Percentiles rank a stretch among this genome's conserved stretches.
Conservation (phyloP, 495 filamentous ascomycete species). For the Choiromyces venosus region DNA sequence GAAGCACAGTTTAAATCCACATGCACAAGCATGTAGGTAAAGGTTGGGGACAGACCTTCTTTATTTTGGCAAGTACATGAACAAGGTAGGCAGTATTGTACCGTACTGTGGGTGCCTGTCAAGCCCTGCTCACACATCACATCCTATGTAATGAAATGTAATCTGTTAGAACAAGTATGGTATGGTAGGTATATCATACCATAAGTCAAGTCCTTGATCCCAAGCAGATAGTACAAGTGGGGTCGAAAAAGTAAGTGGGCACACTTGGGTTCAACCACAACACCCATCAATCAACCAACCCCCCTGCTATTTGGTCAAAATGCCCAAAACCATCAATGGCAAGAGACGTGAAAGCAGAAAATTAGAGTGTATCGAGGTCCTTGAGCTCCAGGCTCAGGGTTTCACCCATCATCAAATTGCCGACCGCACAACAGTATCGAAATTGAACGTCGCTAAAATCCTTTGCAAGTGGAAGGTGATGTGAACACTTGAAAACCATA, state of each 20-base stretch:
- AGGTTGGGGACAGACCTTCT: too few species aligned
- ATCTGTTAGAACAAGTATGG: too few species aligned
- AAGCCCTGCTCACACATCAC: too few species aligned
- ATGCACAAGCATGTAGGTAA: too few species aligned
- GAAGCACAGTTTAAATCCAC: too few species aligned
- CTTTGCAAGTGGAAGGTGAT: background rate
- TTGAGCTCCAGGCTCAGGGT: background rate
- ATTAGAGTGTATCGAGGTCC: background rate
- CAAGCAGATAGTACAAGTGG: slow-evolving; percentile 4
- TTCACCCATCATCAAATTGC: background rate
- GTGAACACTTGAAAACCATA: background rate
- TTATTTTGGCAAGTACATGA: too few species aligned
- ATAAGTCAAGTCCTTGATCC: too few species aligned
- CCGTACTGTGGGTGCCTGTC: too few species aligned
- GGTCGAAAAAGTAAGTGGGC: slow-evolving; percentile 7
- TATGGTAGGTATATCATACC: too few species aligned
- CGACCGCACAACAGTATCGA: background rate
- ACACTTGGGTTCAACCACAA: background rate
- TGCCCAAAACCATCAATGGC: background rate
- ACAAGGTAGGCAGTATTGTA: too few species aligned
- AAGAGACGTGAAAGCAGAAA: slow-evolving; percentile 3
- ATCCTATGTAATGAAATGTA: too few species aligned
- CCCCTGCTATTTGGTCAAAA: slow-evolving; percentile 1
- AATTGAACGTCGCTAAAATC: slow-evolving; percentile 4
- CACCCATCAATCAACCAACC: too few species aligned